phyloP scores from a whole-genome alignment of 2,329 filamentous ascomycete genomes.

The Endocalyx cinctus region DNA sequence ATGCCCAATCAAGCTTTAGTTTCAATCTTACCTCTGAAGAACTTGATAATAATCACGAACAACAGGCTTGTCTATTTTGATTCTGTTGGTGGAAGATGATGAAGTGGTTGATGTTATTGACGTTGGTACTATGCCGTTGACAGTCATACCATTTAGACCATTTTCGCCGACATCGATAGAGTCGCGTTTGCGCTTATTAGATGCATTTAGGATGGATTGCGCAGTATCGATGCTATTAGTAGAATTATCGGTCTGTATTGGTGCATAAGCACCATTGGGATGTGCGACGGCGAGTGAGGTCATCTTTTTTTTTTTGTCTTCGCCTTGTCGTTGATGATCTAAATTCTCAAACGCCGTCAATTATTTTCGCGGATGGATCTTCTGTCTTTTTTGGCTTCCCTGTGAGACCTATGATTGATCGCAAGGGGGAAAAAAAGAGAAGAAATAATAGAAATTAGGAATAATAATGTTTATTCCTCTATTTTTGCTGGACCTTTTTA shows the following conservation, averaged over 20 bases:
- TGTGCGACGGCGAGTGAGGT: conserved; percentile 25
- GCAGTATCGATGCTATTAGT: conserved; percentile 14
- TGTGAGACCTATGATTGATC: too few relatives aligned
- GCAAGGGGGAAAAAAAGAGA: conserved; percentile 10
- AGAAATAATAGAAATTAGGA: too few relatives aligned
- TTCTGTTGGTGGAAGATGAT: conserved; percentile 8
- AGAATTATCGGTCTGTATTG: conserved; percentile 1
- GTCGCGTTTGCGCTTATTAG: conserved; percentile 30
- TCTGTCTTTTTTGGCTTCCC: too few relatives aligned
- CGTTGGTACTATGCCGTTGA: conserved; percentile 10
- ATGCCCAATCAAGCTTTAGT: conserved; percentile 2
- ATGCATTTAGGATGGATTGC: conserved; percentile 18
- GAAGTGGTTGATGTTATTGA: conserved; percentile 1
- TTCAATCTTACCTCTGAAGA: conserved; percentile 22
- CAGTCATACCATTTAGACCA: conserved; percentile 12
- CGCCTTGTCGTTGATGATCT: conserved; percentile 6
- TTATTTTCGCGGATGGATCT: too few relatives aligned
- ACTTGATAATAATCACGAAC: conserved; percentile 25
- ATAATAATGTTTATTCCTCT: conserved; percentile 11
- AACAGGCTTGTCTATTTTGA: conserved; percentile 16
- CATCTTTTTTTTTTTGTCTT: conserved; percentile 16
- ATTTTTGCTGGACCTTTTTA: too few relatives aligned
- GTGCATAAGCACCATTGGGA: conserved; percentile 20
- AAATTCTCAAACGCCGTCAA: too few relatives aligned
- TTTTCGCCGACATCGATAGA: conserved; percentile 17